Evolutionary conservation across 805 yeast species (phyloP).

Genomic region (Metschnikowia dekortorum): DNA sequence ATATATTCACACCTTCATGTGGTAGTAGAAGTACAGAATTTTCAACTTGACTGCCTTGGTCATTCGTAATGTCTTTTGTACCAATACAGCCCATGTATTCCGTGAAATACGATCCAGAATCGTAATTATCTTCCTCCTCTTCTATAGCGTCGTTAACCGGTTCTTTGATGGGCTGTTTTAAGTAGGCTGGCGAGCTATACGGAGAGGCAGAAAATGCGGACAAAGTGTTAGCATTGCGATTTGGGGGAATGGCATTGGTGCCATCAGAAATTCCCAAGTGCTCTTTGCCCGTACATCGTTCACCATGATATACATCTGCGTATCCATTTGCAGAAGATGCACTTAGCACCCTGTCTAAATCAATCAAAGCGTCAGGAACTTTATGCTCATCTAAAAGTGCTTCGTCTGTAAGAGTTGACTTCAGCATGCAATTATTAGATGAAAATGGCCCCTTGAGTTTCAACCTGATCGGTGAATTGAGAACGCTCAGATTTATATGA

Average conservation of each 20-base stretch:
- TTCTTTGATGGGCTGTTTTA: slow-evolving; percentile 31
- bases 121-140: slow-evolving; percentile 23
- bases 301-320: slow-evolving; percentile 12
- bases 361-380: slow-evolving; percentile 53
- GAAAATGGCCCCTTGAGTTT: slow-evolving; percentile 22
- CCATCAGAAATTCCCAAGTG: neutral
- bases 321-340: slow-evolving; percentile 20
- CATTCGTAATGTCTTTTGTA: neutral
- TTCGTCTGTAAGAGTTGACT: slow-evolving; percentile 29
- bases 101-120: neutral
- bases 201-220: slow-evolving; percentile 4
- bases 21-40: neutral
- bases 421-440: slow-evolving; percentile 18
- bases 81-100: neutral
- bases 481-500: slow-evolving; percentile 6
- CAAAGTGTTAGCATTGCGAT: neutral
- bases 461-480: slow-evolving; percentile 33
- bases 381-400: slow-evolving; percentile 23
- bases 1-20: neutral
- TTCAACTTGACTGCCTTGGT: neutral
- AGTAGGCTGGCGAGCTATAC: slow-evolving; percentile 18
- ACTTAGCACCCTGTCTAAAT: slow-evolving; percentile 49
- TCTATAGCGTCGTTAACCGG: slow-evolving; percentile 14
- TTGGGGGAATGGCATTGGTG: neutral
- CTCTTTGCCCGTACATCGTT: slow-evolving; percentile 1